A percentile compares a stretch with the other conserved stretches of the same genome.
Conservation (phyloP, 2,329 filamentous ascomycete species). For the Calonectria pauciramosa region DNA sequence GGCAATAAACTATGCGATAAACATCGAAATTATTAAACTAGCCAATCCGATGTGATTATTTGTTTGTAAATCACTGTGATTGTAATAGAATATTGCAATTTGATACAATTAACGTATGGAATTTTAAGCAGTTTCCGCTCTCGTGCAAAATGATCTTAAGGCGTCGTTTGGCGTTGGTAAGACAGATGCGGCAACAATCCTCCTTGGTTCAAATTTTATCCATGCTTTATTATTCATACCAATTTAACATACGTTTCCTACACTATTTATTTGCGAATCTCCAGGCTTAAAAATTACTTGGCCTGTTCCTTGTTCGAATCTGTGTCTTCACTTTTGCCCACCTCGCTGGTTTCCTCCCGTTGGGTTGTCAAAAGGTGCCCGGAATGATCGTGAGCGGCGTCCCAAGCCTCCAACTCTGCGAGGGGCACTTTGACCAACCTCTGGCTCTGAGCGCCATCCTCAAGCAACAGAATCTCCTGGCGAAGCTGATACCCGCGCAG, state of each 20-base stretch:
- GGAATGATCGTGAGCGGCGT: slow-evolving; percentile 68
- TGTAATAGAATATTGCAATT: neutral
- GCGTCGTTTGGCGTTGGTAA: neutral
- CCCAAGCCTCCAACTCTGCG: slow-evolving; percentile 66
- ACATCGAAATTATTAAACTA: neutral
- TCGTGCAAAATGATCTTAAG: neutral
- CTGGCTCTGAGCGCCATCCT: slow-evolving; percentile 59
- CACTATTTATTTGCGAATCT: neutral
- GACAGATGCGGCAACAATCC: too few relatives aligned
- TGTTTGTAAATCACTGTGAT: too few relatives aligned
- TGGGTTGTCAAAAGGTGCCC: slow-evolving; percentile 37
- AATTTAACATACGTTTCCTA: neutral
- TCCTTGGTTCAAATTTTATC: too few relatives aligned
- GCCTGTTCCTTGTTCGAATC: slow-evolving; percentile 22
- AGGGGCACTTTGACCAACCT: slow-evolving; percentile 67
- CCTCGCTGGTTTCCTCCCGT: neutral
- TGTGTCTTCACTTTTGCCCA: slow-evolving; percentile 13
- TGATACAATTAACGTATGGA: too few relatives aligned
- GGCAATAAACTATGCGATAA: neutral
- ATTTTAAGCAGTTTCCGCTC: neutral
- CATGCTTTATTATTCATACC: neutral
- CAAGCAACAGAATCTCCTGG: slow-evolving; percentile 65
- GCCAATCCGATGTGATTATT: too few relatives aligned
- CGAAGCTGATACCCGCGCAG: slow-evolving; percentile 67
- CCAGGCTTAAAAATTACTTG: neutral